A percentile compares a stretch with the other conserved stretches of the same genome.
Conservation (phyloP, 2,329 filamentous ascomycete genomes). For the Macrophomina pseudophaseolina region DNA sequence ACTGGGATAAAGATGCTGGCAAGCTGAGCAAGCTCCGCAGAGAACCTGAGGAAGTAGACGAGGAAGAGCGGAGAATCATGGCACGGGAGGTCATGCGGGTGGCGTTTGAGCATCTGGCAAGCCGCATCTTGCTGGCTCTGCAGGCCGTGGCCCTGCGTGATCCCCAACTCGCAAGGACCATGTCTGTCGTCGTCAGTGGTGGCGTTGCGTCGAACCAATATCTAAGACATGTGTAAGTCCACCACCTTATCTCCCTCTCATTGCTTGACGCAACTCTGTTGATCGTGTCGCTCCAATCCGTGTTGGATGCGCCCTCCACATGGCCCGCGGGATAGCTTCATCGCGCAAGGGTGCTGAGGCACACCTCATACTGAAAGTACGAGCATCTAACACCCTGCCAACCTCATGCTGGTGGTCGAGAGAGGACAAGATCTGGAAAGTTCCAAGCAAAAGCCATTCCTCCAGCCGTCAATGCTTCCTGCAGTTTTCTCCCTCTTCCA, state of each 20-base stretch:
- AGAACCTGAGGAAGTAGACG: conserved; percentile 48
- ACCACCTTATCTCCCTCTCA: background rate
- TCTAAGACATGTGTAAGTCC: conserved; percentile 66
- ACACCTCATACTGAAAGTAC: background rate
- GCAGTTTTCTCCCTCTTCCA: too few species aligned
- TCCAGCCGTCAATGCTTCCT: too few species aligned
- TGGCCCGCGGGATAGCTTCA: background rate
- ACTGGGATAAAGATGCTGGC: conserved; percentile 37
- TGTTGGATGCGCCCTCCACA: background rate
- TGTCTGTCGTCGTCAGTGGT: conserved; percentile 77
- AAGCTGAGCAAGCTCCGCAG: conserved; percentile 40
- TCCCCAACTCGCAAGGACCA: conserved; percentile 46
- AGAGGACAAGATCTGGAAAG: too few species aligned
- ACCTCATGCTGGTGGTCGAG: too few species aligned
- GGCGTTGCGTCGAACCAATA: conserved; percentile 89
- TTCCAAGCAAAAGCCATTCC: too few species aligned
- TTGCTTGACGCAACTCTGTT: conserved; percentile 28
- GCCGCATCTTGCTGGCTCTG: conserved; percentile 74
- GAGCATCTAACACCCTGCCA: background rate
- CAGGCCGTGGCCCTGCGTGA: conserved; percentile 36
- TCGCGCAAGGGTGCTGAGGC: background rate
- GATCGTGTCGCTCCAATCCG: conserved; percentile 10
- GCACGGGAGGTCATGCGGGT: conserved; percentile 77
- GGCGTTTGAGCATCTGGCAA: conserved; percentile 85
- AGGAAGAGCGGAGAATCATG: conserved; percentile 69